These are phyloP conservation scores for Scytalidium sp. DNA, from an alignment of 2,329 filamentous ascomycete species.

Conservation along the genomic window DNA sequence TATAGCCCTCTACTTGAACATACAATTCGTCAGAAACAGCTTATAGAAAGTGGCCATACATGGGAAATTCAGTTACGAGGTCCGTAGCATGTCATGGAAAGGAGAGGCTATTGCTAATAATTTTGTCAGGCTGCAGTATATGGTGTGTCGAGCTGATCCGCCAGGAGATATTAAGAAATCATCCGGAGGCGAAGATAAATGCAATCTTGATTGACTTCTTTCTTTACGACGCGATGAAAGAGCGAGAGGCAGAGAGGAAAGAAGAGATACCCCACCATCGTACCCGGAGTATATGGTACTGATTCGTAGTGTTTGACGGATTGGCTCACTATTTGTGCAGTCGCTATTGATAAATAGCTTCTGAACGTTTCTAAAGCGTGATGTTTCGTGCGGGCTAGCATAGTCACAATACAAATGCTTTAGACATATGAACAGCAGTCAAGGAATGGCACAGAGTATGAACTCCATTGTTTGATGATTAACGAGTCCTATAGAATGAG, in stretches of 20 bases:
- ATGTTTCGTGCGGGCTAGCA: too few species aligned
- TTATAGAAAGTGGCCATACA: constrained; percentile 66
- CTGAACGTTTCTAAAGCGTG: too few species aligned
- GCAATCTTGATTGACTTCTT: constrained; percentile 97
- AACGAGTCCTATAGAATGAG: too few species aligned
- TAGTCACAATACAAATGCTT: too few species aligned
- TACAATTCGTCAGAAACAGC: constrained; percentile 61
- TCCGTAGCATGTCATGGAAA: constrained; percentile 30
- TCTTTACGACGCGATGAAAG: constrained; percentile 91
- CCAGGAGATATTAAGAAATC: constrained; percentile 70
- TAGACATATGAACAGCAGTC: too few species aligned
- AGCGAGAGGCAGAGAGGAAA: constrained; percentile 62
- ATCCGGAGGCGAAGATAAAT: constrained; percentile 73
- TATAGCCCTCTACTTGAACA: constrained; percentile 79
- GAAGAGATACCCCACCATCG: constrained; percentile 77
- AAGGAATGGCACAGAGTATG: too few species aligned
- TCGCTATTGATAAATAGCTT: too few species aligned
- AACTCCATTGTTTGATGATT: too few species aligned
- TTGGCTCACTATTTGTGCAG: too few species aligned
- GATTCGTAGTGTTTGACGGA: too few species aligned
- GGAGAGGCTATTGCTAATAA: constrained; percentile 5
- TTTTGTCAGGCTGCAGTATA: constrained; percentile 73
- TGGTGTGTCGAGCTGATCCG: constrained; percentile 92
- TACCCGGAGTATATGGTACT: constrained; percentile 95
- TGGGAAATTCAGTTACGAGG: constrained; percentile 89